Evolutionary conservation across 1,139 yeast species (phyloP), one percentile per base, ranked within the genome.

Genomic region (Candida albicans): DNA sequence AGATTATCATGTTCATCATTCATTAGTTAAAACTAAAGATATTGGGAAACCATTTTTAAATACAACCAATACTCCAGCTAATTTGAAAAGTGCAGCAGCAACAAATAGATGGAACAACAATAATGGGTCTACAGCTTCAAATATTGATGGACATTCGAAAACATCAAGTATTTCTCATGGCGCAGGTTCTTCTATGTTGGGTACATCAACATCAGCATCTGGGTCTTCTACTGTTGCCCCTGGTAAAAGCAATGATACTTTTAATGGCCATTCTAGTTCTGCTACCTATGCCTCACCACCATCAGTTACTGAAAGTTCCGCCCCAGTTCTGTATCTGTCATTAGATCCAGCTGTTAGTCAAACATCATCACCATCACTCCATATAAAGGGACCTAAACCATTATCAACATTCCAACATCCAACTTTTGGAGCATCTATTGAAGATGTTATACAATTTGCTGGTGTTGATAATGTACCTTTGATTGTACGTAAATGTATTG

Each of bases 391-490:
- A 0, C 78, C 77, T 30, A 71, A 71, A 52, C 45, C 59, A 12
- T 61, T 33, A 24, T 34, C 42, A 5, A 22, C 45, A 8, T 29
- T 35, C 24, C 29, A 43, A 13, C 54, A 81, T 50, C 82, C 82
- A 12, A 84, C 91, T 0, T 91, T 87, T 67, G 97, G 96, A 0
- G 81, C 83, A 0, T 83, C 95, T 0, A 73, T 93, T 15, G 95
- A 87, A 51, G 81, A 78, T 8, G 68, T 88, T 40, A 81, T 90
- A 24, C 85, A 84, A 49, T 82, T 77, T 54, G 96, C 95, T 48
- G 96, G 79, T 3, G 67, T 89, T 42, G 95, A 88, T 52, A 84
- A 88, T 62, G 96, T 91, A 2, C 98, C 99, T 1, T 76, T 87
- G n/a, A 78, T 91, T 39, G 98, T 91, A 8, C 84, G 85, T 52